A percentile compares a stretch with the other conserved stretches of the same genome.
phyloP scores from a whole-genome alignment of 2,329 filamentous ascomycete species.

The Epichloe hybrida region DNA sequence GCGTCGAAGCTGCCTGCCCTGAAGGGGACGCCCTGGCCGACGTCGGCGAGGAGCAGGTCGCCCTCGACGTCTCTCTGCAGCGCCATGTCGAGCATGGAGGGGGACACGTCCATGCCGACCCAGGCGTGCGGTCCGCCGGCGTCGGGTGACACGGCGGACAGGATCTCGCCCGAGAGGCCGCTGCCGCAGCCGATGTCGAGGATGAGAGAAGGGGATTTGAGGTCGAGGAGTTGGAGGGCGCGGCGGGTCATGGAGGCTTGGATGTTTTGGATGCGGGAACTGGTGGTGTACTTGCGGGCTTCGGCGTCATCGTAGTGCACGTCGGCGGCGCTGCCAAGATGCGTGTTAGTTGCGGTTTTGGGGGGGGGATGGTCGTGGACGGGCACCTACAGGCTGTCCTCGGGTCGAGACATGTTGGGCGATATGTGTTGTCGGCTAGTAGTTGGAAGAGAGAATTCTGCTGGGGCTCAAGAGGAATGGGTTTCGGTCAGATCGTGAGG shows the following conservation, averaged over 20 bases:
- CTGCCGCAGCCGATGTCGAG: constrained; percentile 96
- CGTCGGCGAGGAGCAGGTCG: constrained; percentile 86
- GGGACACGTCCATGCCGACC: constrained; percentile 94
- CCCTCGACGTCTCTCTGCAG: constrained; percentile 85
- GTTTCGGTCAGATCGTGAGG: neutral
- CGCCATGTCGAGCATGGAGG: constrained; percentile 93
- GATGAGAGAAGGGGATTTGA: constrained; percentile 69
- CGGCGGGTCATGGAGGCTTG: constrained; percentile 90
- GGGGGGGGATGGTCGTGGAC: constrained; percentile 4
- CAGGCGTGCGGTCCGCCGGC: constrained; percentile 82
- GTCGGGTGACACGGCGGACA: constrained; percentile 54
- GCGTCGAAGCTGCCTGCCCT: constrained; percentile 86
- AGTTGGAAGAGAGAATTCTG: too few species aligned
- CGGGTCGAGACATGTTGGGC: constrained; percentile 79
- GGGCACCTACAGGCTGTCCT: constrained; percentile 68
- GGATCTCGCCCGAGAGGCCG: constrained; percentile 85
- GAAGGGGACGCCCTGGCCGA: constrained; percentile 91
- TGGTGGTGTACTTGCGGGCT: constrained; percentile 95
- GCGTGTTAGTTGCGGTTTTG: neutral
- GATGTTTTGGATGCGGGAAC: constrained; percentile 87
- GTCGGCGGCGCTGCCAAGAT: constrained; percentile 60
- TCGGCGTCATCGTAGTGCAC: constrained; percentile 95
- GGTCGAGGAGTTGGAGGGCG: constrained; percentile 79
- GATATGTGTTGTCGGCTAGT: neutral
- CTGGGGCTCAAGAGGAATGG: too few species aligned